Evolutionary conservation across 495 filamentous ascomycete genomes (phyloP), one percentile per base, ranked within the genome.

Genomic region (Hypoxylon fuscum): DNA sequence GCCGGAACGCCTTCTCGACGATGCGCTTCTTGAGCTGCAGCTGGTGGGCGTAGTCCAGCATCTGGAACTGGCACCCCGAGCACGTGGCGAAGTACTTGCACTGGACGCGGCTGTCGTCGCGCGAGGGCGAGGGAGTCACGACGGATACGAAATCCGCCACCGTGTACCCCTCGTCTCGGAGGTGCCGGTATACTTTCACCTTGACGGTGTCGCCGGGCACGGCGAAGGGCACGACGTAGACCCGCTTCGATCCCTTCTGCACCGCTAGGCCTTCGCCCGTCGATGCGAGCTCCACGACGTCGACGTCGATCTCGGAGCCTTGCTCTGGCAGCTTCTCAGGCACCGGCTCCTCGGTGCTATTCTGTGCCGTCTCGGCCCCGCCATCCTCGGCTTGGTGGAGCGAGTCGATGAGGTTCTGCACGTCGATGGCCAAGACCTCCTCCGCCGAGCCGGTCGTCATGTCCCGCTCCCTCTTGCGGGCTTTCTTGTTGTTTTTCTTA

Each of bases 41-140:
- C 72, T 98, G 95, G 53, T 90, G 87, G 23, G 82, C 77, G 75
- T 98, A 98, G 37, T 91, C 84, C 53, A 98, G 85, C 92, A 97
- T 97, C 74, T 98, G 95, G 70, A 97, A 91, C 77, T 98, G 96
- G 69, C 95, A 98, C 3, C 95, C 95, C 0, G 90, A 91, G 72
- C 95, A 98, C 48, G 80, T 84, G 27, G 82, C 75, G 68, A 98
- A 98, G 77, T 98, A 98, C 64, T 83, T 79, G 79, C 95, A 98
- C 40, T 81, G 76, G 65, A 96, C 82, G 1, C 86, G 81, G 40
- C 77, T 81, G 69, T 97, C 92, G 60, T 97, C 86, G 62, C 95
- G 87, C 34, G 88, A 77, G 1, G 86, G 83, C 0, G 91, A 91
- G 0, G 95, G 86, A 41, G 80, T 81, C 27, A 90, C 76, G 12